A percentile compares a stretch with the other conserved stretches of the same genome.
phyloP scores from a whole-genome alignment of 768 basidiomycete species.

The Gloeopeniophorella convolvens region DNA sequence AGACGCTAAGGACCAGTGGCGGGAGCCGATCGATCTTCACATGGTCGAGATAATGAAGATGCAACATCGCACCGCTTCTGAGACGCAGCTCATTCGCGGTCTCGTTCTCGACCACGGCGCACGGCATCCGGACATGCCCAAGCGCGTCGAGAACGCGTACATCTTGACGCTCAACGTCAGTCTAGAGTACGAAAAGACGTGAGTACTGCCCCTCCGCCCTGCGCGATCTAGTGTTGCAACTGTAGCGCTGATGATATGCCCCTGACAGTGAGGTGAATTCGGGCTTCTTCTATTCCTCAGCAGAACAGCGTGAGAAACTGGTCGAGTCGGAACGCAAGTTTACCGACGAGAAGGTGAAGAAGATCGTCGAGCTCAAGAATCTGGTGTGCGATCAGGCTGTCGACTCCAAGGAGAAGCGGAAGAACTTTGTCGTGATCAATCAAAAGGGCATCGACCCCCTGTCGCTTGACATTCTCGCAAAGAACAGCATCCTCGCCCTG shows the following conservation, averaged over 20 bases:
- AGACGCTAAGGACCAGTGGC: slow-evolving; percentile 64
- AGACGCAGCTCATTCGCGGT: slow-evolving; percentile 92
- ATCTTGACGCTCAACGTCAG: slow-evolving; percentile 96
- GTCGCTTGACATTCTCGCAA: slow-evolving; percentile 90
- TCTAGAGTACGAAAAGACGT: slow-evolving; percentile 99
- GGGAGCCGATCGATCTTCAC: slow-evolving; percentile 93
- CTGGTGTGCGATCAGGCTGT: slow-evolving; percentile 92
- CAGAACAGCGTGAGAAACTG: slow-evolving; percentile 97
- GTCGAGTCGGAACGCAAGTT: slow-evolving; percentile 95
- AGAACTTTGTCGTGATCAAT: slow-evolving; percentile 92
- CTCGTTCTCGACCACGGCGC: slow-evolving; percentile 97
- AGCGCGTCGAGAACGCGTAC: slow-evolving; percentile 92
- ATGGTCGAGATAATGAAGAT: slow-evolving; percentile 99
- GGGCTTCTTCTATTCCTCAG: slow-evolving; percentile 97
- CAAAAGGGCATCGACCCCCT: slow-evolving; percentile 99
- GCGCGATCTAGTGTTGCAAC: too few relatives aligned
- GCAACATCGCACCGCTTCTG: slow-evolving; percentile 97
- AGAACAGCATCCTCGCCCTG: slow-evolving; percentile 93
- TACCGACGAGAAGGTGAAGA: slow-evolving; percentile 89
- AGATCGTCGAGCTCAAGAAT: slow-evolving; percentile 95
- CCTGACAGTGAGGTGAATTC: slow-evolving; percentile 90
- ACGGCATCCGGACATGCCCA: slow-evolving; percentile 98
- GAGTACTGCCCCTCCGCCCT: slow-evolving; percentile 30
- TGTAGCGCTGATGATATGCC: slow-evolving; percentile 19
- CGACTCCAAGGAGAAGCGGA: slow-evolving; percentile 71